A percentile compares a stretch with the other conserved stretches of the same genome.
These are phyloP conservation scores for Populus deltoides DNA, from an alignment of 345 rosid species.

Conservation along the genomic window DNA sequence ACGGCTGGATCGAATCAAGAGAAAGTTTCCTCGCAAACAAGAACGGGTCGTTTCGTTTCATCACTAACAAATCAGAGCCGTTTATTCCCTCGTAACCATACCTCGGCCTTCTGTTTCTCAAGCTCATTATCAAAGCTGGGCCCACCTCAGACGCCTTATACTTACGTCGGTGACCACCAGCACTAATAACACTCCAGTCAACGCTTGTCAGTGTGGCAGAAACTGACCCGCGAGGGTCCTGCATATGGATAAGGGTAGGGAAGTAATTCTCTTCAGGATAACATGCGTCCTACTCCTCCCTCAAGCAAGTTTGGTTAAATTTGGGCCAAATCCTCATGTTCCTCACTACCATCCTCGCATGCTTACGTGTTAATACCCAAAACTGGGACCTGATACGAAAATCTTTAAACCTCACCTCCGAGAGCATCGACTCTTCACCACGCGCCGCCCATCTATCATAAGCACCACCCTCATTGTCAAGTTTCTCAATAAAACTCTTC, in stretches of 20 bases:
- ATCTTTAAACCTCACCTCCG: slow-evolving; percentile 64
- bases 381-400: slow-evolving; percentile 87
- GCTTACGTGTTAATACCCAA: slow-evolving; percentile 68
- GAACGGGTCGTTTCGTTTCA: slow-evolving; percentile 42
- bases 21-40: slow-evolving; percentile 72
- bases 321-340: slow-evolving; percentile 57
- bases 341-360: slow-evolving; percentile 60
- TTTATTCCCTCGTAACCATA: slow-evolving; percentile 49
- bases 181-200: slow-evolving; percentile 48
- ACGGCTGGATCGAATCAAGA: slow-evolving; percentile 27
- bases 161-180: slow-evolving; percentile 66
- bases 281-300: slow-evolving; percentile 45
- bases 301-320: slow-evolving; percentile 56
- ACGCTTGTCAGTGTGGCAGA: slow-evolving; percentile 76
- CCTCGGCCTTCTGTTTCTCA: slow-evolving; percentile 46
- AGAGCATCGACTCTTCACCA: slow-evolving; percentile 63
- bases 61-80: slow-evolving; percentile 37
- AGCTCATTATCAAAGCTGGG: slow-evolving; percentile 38
- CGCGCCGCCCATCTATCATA: slow-evolving; percentile 79
- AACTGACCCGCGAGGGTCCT: slow-evolving; percentile 52
- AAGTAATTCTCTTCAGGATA: slow-evolving; percentile 79
- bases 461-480: slow-evolving; percentile 48
- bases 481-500: slow-evolving; percentile 71
- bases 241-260: slow-evolving; percentile 63
- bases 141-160: slow-evolving; percentile 49